Evolutionary conservation across 2,329 filamentous ascomycete genomes (phyloP).

Genomic region (Lecanosticta acicola): DNA sequence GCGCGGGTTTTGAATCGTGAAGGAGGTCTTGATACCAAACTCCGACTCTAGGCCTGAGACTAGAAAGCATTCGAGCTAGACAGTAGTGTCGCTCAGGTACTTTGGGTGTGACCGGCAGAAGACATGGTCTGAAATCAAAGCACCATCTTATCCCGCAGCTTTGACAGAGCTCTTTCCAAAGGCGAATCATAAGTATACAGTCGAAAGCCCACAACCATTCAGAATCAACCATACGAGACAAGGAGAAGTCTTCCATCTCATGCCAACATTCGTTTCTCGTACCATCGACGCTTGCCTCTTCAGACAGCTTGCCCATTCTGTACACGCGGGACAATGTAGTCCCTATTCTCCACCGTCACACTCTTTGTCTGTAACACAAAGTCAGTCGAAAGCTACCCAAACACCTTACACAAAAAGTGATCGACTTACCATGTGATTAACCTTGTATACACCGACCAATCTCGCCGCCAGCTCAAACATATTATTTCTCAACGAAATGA

Average conservation of each 20-base stretch:
- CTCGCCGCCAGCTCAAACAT: constrained; percentile 99
- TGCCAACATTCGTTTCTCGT: background rate
- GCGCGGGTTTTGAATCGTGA: background rate
- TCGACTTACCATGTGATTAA: constrained; percentile 77
- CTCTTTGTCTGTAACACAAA: constrained; percentile 43
- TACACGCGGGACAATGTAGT: constrained; percentile 36
- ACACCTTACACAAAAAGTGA: background rate
- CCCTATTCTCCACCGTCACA: constrained; percentile 49
- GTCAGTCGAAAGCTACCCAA: constrained; percentile 7
- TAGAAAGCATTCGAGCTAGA: no score
- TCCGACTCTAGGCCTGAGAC: no score
- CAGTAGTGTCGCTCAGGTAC: no score
- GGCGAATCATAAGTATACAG: no score
- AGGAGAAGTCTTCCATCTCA: no score
- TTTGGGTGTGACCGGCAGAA: background rate
- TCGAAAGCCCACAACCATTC: no score
- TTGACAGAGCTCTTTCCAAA: no score
- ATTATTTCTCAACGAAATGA: constrained; percentile 96
- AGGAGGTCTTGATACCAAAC: background rate
- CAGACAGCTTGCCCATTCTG: constrained; percentile 5
- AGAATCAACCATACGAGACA: no score
- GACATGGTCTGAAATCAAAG: background rate
- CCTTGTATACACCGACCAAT: constrained; percentile 96
- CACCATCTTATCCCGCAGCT: background rate
- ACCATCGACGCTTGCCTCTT: background rate